Evolutionary conservation across 768 basidiomycete species (phyloP), one percentile per base, ranked within the genome.

Genomic region (Lactifluus subvellereus): DNA sequence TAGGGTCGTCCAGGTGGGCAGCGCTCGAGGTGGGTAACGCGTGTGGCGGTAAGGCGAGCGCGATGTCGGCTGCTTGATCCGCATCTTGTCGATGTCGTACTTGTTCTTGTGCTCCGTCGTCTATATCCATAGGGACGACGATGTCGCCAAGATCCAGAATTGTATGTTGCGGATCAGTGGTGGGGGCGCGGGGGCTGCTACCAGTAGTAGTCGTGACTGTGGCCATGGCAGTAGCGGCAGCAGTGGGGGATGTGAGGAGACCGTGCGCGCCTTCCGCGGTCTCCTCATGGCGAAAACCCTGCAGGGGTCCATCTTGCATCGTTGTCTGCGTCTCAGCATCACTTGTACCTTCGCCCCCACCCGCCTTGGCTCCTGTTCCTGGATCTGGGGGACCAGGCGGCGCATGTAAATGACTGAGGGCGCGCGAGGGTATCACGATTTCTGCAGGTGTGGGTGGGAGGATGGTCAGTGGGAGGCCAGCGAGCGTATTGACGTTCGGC

Each of bases 231-330:
- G 57, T 37, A 47, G 43, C 49, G 30, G 16, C 14, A 55, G 50
- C 4, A 47, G 38, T 27, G 35, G 52, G 53, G 14, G 18, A 48
- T 55, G 40, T 54, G 62, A 64, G 58, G 62, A 64, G 48, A 55
- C 54, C 58, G 62, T 51, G 58, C 47, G 54, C 62, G 58, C 58
- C 48, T 30, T 35, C 14, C 27, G 42, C 62, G 54, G 58, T 33
- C 48, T 33, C 62, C 62, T 59, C 58, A 60, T 42, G 3, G 16
- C 35, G 22, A 60, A 64, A 64, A 64, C 10, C 62, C 58, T 54
- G 58, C 54, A 20, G 22, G 40, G 37, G 14, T 1, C 14, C 33
- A 8, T n/a, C 2, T 18, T 16, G 43, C 4, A 18, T 38, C 3
- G 37, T 18, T 27, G 6, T 13, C 22, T 22, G 47, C 13, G 47